A percentile compares a stretch with the other conserved stretches of the same genome.
Evolutionary conservation across 176 grass and related monocot species (phyloP).

Genomic region (Chloris gayana): DNA sequence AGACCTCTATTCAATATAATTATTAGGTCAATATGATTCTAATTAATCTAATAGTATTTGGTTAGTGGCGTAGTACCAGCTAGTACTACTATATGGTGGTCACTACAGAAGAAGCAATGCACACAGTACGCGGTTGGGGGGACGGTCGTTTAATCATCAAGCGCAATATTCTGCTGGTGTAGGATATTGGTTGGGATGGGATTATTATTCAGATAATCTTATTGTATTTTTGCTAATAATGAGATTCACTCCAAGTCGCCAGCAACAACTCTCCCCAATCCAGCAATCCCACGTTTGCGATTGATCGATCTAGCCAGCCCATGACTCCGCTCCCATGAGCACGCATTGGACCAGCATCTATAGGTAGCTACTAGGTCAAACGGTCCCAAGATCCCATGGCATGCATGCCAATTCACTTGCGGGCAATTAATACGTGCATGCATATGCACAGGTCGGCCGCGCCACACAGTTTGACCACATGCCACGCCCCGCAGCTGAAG

Average conservation of each 20-base stretch:
- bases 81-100: not conserved
- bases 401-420: conserved; percentile 15
- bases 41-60: too few species aligned
- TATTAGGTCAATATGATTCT: not conserved
- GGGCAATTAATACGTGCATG: conserved; percentile 49
- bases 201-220: too few species aligned
- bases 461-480: conserved; percentile 37
- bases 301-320: not conserved
- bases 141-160: too few species aligned
- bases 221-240: too few species aligned
- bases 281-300: not conserved
- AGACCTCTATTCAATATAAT: not conserved
- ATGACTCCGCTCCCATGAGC: not conserved
- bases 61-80: not conserved
- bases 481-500: not conserved
- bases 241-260: too few species aligned
- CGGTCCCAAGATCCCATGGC: conserved; percentile 26
- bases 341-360: conserved; percentile 29
- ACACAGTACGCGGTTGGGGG: too few species aligned
- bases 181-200: too few species aligned
- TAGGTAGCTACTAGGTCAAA: conserved; percentile 23
- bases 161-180: too few species aligned
- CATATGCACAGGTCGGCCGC: conserved; percentile 25
- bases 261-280: not conserved
- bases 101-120: too few species aligned